These are phyloP conservation scores for Iris pallida DNA, from an alignment of 116 monocot genomes.

Conservation along the genomic window DNA sequence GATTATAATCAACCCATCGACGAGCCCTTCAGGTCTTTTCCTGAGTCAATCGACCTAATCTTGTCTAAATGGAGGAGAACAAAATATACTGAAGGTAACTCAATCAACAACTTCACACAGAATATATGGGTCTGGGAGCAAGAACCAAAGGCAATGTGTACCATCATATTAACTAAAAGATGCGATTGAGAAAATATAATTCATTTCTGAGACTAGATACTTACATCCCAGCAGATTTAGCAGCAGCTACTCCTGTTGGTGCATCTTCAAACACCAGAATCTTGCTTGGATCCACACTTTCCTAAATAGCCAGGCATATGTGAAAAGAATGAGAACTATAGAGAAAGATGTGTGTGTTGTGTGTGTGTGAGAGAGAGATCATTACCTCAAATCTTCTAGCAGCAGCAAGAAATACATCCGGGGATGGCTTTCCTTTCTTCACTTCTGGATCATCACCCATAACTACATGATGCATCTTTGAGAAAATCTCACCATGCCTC, in stretches of 20 bases:
- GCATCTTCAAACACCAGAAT: conserved; percentile 94
- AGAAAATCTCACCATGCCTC: conserved; percentile 63
- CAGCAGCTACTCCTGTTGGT: conserved; percentile 84
- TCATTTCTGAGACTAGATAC: conserved; percentile 7
- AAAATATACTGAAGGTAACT: no score
- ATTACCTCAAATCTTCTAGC: conserved; percentile 82
- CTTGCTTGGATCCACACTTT: conserved; percentile 39
- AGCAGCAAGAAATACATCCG: conserved; percentile 83
- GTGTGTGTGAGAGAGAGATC: neutral
- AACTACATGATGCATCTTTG: conserved; percentile 89
- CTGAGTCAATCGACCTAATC: no score
- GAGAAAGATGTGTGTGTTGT: neutral
- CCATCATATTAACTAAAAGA: no score
- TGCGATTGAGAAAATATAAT: no score
- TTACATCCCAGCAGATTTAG: conserved; percentile 91
- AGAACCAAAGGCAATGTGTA: no score
- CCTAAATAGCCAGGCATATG: conserved; percentile 22
- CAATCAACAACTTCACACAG: no score
- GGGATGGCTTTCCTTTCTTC: conserved; percentile 88
- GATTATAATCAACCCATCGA: no score
- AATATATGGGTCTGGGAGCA: no score
- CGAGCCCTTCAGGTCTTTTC: no score
- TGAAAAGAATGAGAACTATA: neutral
- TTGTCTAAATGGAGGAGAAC: no score
- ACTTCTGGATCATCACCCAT: conserved; percentile 92